Evolutionary conservation across 2,329 filamentous ascomycete species (phyloP).

Genomic region (Fusarium sp.): DNA sequence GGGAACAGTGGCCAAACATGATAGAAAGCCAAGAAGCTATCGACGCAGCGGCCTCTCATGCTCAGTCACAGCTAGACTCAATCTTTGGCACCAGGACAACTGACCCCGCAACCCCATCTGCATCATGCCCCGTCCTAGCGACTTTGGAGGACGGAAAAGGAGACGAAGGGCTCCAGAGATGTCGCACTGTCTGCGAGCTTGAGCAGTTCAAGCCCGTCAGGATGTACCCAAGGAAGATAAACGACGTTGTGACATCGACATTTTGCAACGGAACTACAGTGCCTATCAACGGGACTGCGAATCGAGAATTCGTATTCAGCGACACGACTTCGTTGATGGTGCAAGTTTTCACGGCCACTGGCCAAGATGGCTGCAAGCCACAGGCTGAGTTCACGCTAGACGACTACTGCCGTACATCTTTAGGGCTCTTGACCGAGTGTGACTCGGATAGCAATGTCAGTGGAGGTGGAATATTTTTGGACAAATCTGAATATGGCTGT

Average conservation of each 20-base stretch:
- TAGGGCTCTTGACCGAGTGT: background rate
- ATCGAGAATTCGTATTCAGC: background rate
- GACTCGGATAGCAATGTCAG: background rate
- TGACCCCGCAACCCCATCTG: background rate
- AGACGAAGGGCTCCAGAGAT: background rate
- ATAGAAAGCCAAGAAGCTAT: background rate
- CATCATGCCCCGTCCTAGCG: background rate
- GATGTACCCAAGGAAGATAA: background rate
- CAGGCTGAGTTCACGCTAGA: background rate
- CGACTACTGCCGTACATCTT: background rate
- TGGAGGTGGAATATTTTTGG: background rate
- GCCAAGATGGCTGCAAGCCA: background rate
- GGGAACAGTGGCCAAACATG: background rate
- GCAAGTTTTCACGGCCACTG: background rate
- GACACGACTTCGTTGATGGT: background rate
- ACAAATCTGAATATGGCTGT: background rate
- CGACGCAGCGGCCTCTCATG: background rate
- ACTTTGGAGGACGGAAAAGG: background rate
- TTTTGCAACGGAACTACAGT: background rate
- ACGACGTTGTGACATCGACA: background rate
- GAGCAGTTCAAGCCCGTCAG: background rate
- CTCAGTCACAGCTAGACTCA: background rate
- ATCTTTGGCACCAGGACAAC: background rate
- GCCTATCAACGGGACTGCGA: background rate
- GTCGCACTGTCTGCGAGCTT: background rate